These are phyloP conservation scores for Nannochloris sp. DNA, from an alignment of 139 green algal genomes.

Conservation along the genomic window DNA sequence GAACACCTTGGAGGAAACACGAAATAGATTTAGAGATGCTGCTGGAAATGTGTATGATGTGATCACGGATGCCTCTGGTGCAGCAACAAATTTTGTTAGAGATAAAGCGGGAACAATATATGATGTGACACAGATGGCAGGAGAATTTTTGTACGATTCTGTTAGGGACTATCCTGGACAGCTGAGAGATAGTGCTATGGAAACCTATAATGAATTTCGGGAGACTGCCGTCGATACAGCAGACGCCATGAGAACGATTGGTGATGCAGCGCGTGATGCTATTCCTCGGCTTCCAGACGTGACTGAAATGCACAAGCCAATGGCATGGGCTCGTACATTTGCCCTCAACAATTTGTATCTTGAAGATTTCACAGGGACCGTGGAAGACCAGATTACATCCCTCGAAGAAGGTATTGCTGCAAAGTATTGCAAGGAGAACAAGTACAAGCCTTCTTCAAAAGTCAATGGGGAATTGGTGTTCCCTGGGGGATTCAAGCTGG, in stretches of 20 bases:
- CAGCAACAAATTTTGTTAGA: neutral
- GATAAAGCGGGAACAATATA: neutral
- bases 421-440: conserved; percentile 2
- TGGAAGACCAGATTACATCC: neutral
- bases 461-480: conserved; percentile 13
- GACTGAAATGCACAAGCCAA: neutral
- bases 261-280: neutral
- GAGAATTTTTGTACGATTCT: neutral
- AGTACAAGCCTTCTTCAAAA: conserved; percentile 2
- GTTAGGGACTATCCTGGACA: neutral
- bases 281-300: neutral
- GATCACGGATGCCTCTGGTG: neutral
- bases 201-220: neutral
- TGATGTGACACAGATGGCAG: neutral
- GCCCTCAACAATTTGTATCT: neutral
- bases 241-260: neutral
- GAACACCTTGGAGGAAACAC: neutral
- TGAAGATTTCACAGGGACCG: neutral
- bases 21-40: neutral
- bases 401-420: conserved; percentile 3
- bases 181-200: neutral
- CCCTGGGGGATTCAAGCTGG: conserved; percentile 6
- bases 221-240: neutral
- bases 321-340: neutral
- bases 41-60: conserved; percentile 3